A percentile compares a stretch with the other conserved stretches of the same genome.
Evolutionary conservation across 2,329 filamentous ascomycete genomes (phyloP).

Genomic region (Fusarium multiceps): DNA sequence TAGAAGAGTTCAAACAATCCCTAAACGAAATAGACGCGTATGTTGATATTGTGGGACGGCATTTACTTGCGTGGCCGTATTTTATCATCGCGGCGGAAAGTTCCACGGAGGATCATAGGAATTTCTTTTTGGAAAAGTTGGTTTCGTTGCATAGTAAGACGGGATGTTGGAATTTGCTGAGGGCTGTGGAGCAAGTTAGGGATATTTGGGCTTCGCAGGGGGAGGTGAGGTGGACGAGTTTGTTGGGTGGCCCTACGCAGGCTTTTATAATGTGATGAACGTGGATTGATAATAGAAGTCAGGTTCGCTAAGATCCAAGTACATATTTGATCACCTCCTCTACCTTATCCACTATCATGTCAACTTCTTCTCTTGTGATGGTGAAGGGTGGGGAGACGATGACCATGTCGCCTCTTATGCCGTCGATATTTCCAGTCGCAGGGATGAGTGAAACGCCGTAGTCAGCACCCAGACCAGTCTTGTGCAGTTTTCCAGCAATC

Average conservation of each 20-base stretch:
- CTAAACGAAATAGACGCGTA: constrained; percentile 34
- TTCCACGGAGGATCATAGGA: constrained; percentile 30
- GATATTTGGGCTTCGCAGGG: constrained; percentile 43
- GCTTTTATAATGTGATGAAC: constrained; percentile 39
- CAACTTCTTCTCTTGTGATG: constrained; percentile 17
- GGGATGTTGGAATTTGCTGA: constrained; percentile 38
- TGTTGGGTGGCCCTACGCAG: constrained; percentile 38
- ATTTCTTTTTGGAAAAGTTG: constrained; percentile 38
- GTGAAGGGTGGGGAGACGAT: constrained; percentile 30
- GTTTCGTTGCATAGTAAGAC: constrained; percentile 30
- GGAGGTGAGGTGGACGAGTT: constrained; percentile 38
- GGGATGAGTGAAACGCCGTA: constrained; percentile 25
- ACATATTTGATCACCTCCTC: constrained; percentile 18
- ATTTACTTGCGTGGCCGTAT: constrained; percentile 38
- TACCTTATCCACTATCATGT: constrained; percentile 4
- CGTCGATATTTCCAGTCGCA: constrained; percentile 12
- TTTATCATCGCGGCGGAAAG: constrained; percentile 41
- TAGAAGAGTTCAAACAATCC: constrained; percentile 35
- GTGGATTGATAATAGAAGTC: too few species aligned
- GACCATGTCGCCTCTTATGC: constrained; percentile 27
- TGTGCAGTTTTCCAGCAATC: constrained; percentile 22
- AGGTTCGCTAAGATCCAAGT: constrained; percentile 6
- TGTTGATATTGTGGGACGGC: constrained; percentile 33
- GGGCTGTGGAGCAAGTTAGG: constrained; percentile 40
- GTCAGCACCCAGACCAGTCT: background rate